Conservation (phyloP, 78 protist genomes). For the Reticulomyxa filosa region DNA sequence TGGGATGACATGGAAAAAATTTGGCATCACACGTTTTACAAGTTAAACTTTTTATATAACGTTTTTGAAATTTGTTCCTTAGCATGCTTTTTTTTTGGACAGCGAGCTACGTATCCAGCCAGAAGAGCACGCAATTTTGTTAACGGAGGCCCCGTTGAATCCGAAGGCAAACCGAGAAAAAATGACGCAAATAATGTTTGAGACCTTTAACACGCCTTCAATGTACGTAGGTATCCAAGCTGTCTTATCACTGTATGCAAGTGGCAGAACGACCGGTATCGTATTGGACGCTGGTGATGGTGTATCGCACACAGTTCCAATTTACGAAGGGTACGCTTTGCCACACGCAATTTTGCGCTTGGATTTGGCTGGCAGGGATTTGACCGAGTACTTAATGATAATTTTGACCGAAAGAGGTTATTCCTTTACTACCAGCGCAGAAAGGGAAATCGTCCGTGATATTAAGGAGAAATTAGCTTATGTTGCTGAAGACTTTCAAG, state of each 20-base stretch:
- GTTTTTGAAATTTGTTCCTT: no score
- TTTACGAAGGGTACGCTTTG: conserved; percentile 77
- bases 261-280: conserved; percentile 71
- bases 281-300: no score
- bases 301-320: conserved; percentile 51
- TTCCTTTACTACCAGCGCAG: conserved; percentile 82
- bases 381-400: conserved; percentile 64
- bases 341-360: conserved; percentile 79
- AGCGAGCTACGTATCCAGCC: conserved; percentile 82
- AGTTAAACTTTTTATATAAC: no score
- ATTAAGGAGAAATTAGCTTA: conserved; percentile 57
- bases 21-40: no score
- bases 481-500: conserved; percentile 39
- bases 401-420: conserved; percentile 67
- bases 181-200: conserved; percentile 82
- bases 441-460: conserved; percentile 66
- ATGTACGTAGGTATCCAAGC: conserved; percentile 52
- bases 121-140: conserved; percentile 80
- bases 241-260: conserved; percentile 72
- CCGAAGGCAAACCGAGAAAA: conserved; percentile 86
- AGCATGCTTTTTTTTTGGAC: no score
- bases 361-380: conserved; percentile 69
- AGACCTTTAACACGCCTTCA: conserved; percentile 82
- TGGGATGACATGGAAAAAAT: no score
- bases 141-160: conserved; percentile 87